phyloP scores from a whole-genome alignment of 2,329 filamentous ascomycete species.

The Diaporthe australafricana region DNA sequence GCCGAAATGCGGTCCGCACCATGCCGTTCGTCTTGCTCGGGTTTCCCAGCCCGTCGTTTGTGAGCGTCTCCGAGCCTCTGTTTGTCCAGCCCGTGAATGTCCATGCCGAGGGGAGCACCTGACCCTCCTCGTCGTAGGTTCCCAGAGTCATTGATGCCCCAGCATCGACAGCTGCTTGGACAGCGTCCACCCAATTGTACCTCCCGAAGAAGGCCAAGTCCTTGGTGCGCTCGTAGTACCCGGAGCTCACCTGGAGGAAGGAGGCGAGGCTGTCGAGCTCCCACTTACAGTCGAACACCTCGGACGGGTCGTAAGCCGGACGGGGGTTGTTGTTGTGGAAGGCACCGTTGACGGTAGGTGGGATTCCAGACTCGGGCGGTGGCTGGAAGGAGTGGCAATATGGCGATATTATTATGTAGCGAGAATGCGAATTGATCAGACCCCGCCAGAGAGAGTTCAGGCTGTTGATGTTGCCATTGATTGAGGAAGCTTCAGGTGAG shows the following conservation, averaged over 20 bases:
- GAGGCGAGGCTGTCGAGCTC: conserved; percentile 89
- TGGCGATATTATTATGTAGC: conserved; percentile 75
- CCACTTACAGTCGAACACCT: conserved; percentile 91
- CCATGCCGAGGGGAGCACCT: conserved; percentile 68
- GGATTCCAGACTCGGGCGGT: conserved; percentile 77
- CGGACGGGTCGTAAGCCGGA: conserved; percentile 74
- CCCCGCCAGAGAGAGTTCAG: conserved; percentile 77
- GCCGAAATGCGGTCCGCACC: conserved; percentile 83
- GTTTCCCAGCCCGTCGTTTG: conserved; percentile 79
- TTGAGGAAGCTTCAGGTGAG: conserved; percentile 57
- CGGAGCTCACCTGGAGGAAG: conserved; percentile 83
- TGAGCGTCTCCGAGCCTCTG: conserved; percentile 79
- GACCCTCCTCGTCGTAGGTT: conserved; percentile 72
- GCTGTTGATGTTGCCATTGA: conserved; percentile 71
- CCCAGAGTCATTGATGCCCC: conserved; percentile 74
- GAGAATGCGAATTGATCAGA: conserved; percentile 77
- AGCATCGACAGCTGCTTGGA: conserved; percentile 73
- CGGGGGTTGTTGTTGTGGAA: conserved; percentile 67
- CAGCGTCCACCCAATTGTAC: conserved; percentile 75
- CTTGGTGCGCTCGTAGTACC: conserved; percentile 76
- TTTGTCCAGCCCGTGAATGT: conserved; percentile 80
- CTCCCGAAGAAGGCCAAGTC: conserved; percentile 68
- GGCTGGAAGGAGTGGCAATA: conserved; percentile 95
- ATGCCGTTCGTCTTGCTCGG: conserved; percentile 82
- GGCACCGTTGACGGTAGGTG: conserved; percentile 67